These are phyloP conservation scores for Populus simonii DNA, from an alignment of 345 rosid genomes.

Conservation along the genomic window DNA sequence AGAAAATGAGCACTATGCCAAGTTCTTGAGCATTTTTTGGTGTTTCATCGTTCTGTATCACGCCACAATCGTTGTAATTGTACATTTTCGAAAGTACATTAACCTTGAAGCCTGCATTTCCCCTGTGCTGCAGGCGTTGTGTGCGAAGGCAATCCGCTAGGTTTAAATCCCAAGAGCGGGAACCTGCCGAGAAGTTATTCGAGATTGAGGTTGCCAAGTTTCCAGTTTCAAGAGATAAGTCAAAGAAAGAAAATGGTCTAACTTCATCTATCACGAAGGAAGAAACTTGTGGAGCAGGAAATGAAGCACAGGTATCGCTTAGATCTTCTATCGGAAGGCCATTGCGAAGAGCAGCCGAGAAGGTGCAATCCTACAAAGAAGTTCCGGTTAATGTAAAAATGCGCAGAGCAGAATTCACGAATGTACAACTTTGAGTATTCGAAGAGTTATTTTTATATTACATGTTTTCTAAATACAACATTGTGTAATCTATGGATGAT, in stretches of 20 bases:
- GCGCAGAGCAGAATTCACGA: constrained; percentile 28
- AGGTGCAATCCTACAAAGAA: constrained; percentile 65
- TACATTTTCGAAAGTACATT: background rate
- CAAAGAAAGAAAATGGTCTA: constrained; percentile 24
- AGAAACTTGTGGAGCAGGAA: constrained; percentile 18
- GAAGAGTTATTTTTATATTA: background rate
- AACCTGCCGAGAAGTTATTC: constrained; percentile 46
- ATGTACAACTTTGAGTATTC: background rate
- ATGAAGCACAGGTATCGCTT: constrained; percentile 16
- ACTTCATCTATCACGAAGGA: constrained; percentile 9
- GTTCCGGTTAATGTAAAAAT: constrained; percentile 44
- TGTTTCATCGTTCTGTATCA: background rate
- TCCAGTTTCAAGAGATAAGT: constrained; percentile 17
- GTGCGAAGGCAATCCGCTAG: constrained; percentile 60
- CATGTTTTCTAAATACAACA: background rate
- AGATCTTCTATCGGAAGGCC: constrained; percentile 57
- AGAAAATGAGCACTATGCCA: background rate
- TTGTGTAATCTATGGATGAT: background rate
- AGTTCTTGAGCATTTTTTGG: background rate
- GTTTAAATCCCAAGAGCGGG: constrained; percentile 45
- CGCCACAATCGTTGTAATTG: too few species aligned
- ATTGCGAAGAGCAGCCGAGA: constrained; percentile 53
- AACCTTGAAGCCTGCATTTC: background rate
- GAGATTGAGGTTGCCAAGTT: constrained; percentile 51
- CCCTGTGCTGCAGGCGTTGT: constrained; percentile 39